phyloP scores from a whole-genome alignment of 257 asterid species.

The Petunia secreta region DNA sequence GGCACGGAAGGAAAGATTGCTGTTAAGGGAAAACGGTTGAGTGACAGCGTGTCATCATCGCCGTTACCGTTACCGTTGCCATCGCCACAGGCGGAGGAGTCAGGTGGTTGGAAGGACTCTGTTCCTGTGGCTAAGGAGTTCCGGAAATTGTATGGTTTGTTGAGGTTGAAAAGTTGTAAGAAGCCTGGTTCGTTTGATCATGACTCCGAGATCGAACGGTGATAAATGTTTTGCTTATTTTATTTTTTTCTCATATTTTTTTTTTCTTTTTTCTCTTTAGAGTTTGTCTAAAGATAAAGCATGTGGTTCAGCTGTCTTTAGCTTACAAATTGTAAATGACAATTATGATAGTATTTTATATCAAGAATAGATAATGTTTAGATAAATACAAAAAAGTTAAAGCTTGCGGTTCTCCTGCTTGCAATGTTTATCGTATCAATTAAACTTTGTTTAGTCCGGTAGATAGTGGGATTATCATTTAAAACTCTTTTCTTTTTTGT shows the following conservation, averaged over 20 bases:
- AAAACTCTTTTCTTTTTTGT: no score
- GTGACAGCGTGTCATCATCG: conserved; percentile 52
- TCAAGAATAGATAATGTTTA: neutral
- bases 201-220: conserved; percentile 49
- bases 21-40: conserved; percentile 47
- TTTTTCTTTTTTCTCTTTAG: neutral
- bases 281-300: neutral
- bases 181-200: conserved; percentile 61
- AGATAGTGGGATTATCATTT: neutral
- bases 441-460: neutral
- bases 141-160: conserved; percentile 65
- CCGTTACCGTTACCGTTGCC: conserved; percentile 41
- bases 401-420: neutral
- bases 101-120: conserved; percentile 53
- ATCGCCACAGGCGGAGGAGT: conserved; percentile 46
- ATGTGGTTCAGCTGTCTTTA: conserved; percentile 6
- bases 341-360: neutral
- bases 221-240: neutral
- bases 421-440: neutral
- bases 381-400: neutral
- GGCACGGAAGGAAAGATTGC: conserved; percentile 35
- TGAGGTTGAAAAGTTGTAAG: conserved; percentile 64
- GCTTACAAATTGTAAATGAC: conserved; percentile 7
- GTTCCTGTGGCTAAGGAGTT: conserved; percentile 62
- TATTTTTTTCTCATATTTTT: neutral